These are phyloP conservation scores for Amanita fuliginea DNA, from an alignment of 768 basidiomycete species.

Conservation along the genomic window DNA sequence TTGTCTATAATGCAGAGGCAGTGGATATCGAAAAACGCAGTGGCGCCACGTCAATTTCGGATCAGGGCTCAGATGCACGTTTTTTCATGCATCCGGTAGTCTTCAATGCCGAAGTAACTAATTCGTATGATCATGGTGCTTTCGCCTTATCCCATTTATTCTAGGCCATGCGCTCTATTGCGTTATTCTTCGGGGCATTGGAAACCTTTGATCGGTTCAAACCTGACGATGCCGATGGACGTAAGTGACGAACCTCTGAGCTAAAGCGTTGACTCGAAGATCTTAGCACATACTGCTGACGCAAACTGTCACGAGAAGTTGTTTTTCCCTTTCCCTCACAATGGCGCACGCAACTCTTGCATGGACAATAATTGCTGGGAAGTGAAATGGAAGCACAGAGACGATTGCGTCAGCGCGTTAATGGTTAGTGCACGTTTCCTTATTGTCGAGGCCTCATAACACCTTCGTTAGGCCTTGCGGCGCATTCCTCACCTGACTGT, in stretches of 20 bases:
- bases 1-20: slow-evolving; percentile 50
- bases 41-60: slow-evolving; percentile 11
- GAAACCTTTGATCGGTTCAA: slow-evolving; percentile 33
- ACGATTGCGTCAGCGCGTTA: slow-evolving; percentile 64
- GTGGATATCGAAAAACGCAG: slow-evolving; percentile 23
- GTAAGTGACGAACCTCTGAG: neutral
- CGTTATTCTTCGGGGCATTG: slow-evolving; percentile 50
- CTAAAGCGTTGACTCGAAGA: neutral
- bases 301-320: neutral
- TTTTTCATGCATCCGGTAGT: slow-evolving; percentile 46
- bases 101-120: slow-evolving; percentile 47
- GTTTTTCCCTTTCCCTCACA: slow-evolving; percentile 40
- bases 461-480: slow-evolving; percentile 46
- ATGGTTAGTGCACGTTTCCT: slow-evolving; percentile 32
- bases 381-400: slow-evolving; percentile 69
- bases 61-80: slow-evolving; percentile 14
- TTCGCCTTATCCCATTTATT: neutral
- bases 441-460: slow-evolving; percentile 2
- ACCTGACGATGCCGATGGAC: neutral
- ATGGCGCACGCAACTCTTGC: slow-evolving; percentile 35
- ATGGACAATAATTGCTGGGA: slow-evolving; percentile 65
- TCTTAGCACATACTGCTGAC: neutral
- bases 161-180: slow-evolving; percentile 43
- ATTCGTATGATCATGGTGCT: neutral
- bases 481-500: slow-evolving; percentile 61